Base-by-base conservation (phyloP, 2,329 filamentous ascomycete genomes). In the Cordyceps tenuipes region DNA sequence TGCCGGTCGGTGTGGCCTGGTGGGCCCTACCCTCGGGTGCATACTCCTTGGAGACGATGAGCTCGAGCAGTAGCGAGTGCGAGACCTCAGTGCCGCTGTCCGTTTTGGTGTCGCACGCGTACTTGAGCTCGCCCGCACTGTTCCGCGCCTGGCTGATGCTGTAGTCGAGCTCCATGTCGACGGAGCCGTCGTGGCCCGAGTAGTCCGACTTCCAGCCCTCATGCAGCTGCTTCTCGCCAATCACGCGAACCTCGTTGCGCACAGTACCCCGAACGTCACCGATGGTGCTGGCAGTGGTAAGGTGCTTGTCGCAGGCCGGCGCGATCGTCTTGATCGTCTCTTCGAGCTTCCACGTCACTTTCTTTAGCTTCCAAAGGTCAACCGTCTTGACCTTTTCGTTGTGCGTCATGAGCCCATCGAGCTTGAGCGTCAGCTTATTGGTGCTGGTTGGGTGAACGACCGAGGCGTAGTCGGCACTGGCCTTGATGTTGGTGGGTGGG, bases 31-130 rank as follows among this genome's bases (percentile, higher is more conserved):
- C 86, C 69, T 88, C 85, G 64, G 87, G 88, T 0, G 82, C 82
- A 77, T 90, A 94, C 72, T 97, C 93, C 73, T 97, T 91, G 2
- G 90, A 89, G 23, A 99, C 91, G 54, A 97, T 91, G 77, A 97
- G 85, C 76, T 99, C 93, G 61, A 97, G 82, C 68, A 96, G 84
- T 49, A 99, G 83, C 69, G 88, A 86, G 78, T 99, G 93, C 56
- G 85, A 85, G 61, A 96, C 85, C 68, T 88, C 85, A 65, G 91
- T 85, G 57, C 91, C 91, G 67, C 88, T 86, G 55, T 81, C 76
- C 59, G 87, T 83, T 67, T 89, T 88, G 69, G 89, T 81, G 69
- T 95, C 90, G 77, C 91, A 96, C 26, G 88, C 82, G 43, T 88
- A 87, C 69, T 87, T 84, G 63, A 70, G 66, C 23, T 80, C 76